Base-by-base conservation (phyloP, 2,329 filamentous ascomycete genomes). In the Penicillium sp. region DNA sequence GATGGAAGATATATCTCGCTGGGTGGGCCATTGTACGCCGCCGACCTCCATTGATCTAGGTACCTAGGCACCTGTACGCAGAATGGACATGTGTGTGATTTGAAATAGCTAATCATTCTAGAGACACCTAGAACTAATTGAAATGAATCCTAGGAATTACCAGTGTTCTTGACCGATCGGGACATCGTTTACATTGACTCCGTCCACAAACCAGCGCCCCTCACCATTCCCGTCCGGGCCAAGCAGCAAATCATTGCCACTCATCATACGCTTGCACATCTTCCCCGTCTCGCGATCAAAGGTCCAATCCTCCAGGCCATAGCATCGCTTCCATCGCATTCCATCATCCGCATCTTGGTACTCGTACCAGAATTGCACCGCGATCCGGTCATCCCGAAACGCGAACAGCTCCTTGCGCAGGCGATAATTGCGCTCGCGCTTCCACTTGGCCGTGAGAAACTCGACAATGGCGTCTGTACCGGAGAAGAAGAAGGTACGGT, bases 331-430 rank as follows among this genome's bases (percentile, higher is more conserved):
- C 91, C 91, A 96, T 73, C 91, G 74, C 76, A 79, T 73, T 11
- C 69, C 87, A 39, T 89, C 88, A 1, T 81, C 67, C 7, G 77
- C 76, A 69, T 94, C 90, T 63, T 87, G 84, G 77, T 87, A 93
- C 75, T 96, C 89, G 69, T 94, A 96, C 91, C 91, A 96, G 74
- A 95, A 96, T 71, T 96, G 91, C 22, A 96, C 92, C 0, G 91
- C 91, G 64, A 93, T 94, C 76, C 86, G 89, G 75, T 94, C 81
- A 39, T 88, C 87, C 0, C 78, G 82, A 69, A 92, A 95, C 1
- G 90, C 83, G 75, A 96, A 96, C 1, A 96, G 79, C 72, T 96
- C 92, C 74, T 96, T 96, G 55, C 91, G 84, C 56, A 96, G 81
- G 0, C 84, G 83, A 69, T 96, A 96, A 15, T 82, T 86, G 45